Base-by-base conservation (phyloP, 176 grass and related monocot genomes). In the Avena eriantha region DNA sequence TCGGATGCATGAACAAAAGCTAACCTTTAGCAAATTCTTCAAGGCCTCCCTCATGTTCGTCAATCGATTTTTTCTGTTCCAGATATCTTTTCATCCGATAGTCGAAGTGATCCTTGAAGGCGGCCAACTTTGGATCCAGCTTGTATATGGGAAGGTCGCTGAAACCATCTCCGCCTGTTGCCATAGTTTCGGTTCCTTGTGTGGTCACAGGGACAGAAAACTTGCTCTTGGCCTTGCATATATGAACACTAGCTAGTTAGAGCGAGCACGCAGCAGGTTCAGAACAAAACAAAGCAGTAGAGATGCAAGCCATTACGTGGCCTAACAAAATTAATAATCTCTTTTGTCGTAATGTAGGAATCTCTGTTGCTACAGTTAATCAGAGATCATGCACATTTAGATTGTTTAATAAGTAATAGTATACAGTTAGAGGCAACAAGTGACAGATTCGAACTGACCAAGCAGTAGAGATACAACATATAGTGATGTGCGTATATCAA, bases 11-110 rank as follows among this genome's bases (percentile, higher is more conserved):
- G 61, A 8, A 21, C 22, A 55, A 73, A 58, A 77, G 35, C 79
- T 80, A 43, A 95, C 95, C 96, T 94, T 88, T 88, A 76, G 96
- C 82, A 36, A 98, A 98, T 47, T 96, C 76, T 68, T 96, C 84
- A 49, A 98, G 86, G 76, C 86, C 85, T 45, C 90, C 92, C 75
- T 98, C 96, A 70, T 92, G 64, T 65, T 94, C 57, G 34, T 98
- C 93, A 63, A 98, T 90, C 15, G 79, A 82, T 60, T 29, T 5
- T 83, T 98, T 96, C 86, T 88, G 92, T 23, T 96, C 90, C 7
- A 80, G 53, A 53, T 83, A 98, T 73, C 50, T 94, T 75, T 93
- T 93, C 61, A 80, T 91, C 82, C 93, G 88, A 36, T 96, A 94
- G 67, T 57, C 70, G 29, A 98, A 94, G 88, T 98, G 96, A 24